Evolutionary conservation across 1,284 basidiomycete species (phyloP), one percentile per base, ranked within the genome.

Genomic region (Paramarasmius palmivorus): DNA sequence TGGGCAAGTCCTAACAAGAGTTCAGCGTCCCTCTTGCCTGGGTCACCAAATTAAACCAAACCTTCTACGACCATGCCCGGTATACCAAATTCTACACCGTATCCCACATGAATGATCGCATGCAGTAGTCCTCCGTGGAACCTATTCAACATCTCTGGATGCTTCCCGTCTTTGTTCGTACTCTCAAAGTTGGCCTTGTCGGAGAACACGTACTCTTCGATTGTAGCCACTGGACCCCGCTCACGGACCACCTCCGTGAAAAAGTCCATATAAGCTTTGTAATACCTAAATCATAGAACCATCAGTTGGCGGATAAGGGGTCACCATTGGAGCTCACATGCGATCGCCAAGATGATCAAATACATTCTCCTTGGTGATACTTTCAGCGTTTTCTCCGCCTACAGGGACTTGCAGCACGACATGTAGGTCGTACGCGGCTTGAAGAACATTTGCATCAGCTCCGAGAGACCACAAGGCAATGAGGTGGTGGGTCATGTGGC

Each of bases 31-130:
- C 19, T 23, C 23, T 19, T 17, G 25, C 19, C 40, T 25, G 34
- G 47, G 19, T 9, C 4, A 7, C 12, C 4, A 41, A 47, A 29
- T 34, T 12, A 10, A 35, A 17, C 14, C 65, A 7, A 49, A 83
- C 86, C 85, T 76, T 89, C 85, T 2, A 81, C 79, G 12, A 84
- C 66, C 63, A 86, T 78, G 4, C 87, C 87, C 2, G 74, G 75
- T 12, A 88, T 62, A 4, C 76, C 75, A 59, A 89, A 86, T 61
- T 89, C 87, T 3, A 76, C 65, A 2, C 84, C 87, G 63, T 84
- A 85, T 1, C 84, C 86, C 1, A 72, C 59, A 55, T 88, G 84
- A 39, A 89, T 87, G 53, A 87, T 62, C 0, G 86, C 84, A 55
- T 90, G 88, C 0, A 88, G 45, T 15, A 88, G 66, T 14, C 81